Percentiles rank a stretch among this genome's conserved stretches.
Conservation (phyloP, 2,329 filamentous ascomycete species). For the Fusarium torulosum region DNA sequence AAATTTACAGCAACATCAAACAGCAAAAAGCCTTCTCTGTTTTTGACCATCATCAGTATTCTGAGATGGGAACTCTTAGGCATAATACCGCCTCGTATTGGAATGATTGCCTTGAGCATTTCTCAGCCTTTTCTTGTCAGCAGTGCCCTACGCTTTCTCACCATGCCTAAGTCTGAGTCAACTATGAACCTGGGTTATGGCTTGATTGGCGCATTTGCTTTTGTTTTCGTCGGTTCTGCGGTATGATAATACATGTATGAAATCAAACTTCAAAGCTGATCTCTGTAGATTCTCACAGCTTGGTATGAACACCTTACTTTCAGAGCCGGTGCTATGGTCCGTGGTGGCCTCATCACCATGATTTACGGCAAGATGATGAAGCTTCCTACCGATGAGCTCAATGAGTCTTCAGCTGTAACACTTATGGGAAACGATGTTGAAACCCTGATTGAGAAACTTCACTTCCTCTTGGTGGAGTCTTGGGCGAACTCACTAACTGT, state of each 20-base stretch:
- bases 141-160: constrained; percentile 47
- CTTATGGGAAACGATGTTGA: constrained; percentile 53
- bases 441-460: constrained; percentile 47
- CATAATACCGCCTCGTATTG: constrained; percentile 47
- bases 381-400: constrained; percentile 45
- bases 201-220: constrained; percentile 50
- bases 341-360: constrained; percentile 49
- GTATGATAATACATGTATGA: constrained; percentile 12
- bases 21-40: constrained; percentile 45
- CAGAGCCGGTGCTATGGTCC: constrained; percentile 48
- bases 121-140: constrained; percentile 51
- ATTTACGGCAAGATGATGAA: constrained; percentile 50
- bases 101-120: constrained; percentile 49
- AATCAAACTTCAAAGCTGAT: neutral
- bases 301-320: constrained; percentile 53
- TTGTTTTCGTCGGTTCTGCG: constrained; percentile 51
- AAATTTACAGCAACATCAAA: constrained; percentile 13
- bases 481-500: constrained; percentile 52
- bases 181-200: constrained; percentile 50
- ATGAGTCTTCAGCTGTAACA: constrained; percentile 48
- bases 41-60: constrained; percentile 44
- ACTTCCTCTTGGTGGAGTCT: constrained; percentile 49
- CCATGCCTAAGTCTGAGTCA: constrained; percentile 42
- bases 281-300: constrained; percentile 39
- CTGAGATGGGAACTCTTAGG: constrained; percentile 51